Percentiles rank a stretch among this genome's conserved stretches.
Evolutionary conservation across 2,329 filamentous ascomycete species (phyloP).

Genomic region (Aspergillus aculeatinus): DNA sequence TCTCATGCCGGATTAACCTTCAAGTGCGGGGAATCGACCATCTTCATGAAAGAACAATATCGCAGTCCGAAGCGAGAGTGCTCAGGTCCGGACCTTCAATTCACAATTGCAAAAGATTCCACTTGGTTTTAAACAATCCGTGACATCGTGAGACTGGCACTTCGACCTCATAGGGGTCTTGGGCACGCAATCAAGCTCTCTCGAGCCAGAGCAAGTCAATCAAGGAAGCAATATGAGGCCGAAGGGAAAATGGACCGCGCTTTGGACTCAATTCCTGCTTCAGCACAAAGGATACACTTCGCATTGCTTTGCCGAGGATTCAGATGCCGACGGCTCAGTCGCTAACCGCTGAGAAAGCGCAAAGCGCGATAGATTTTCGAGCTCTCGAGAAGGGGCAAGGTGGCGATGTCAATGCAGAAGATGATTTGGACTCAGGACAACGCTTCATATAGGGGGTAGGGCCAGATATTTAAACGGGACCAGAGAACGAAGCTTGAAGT

Average conservation of each 20-base stretch:
- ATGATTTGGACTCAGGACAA: background rate
- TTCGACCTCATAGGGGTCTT: background rate
- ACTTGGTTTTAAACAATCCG: background rate
- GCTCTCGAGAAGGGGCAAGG: background rate
- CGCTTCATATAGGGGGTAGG: background rate
- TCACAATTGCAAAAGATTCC: background rate
- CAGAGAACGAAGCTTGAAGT: background rate
- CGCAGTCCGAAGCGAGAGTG: too few species aligned
- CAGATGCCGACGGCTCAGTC: background rate
- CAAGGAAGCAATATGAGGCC: background rate
- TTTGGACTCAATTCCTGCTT: background rate
- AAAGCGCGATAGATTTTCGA: background rate
- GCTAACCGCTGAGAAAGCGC: background rate
- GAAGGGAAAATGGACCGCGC: background rate
- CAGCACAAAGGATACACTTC: too few species aligned
- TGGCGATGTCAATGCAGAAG: background rate
- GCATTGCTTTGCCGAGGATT: background rate
- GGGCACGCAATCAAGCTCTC: background rate
- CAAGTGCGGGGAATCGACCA: too few species aligned
- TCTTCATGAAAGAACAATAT: too few species aligned
- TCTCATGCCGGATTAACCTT: too few species aligned
- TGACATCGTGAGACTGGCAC: background rate
- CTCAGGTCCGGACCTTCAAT: too few species aligned
- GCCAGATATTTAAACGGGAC: background rate
- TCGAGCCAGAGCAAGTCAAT: background rate